A percentile compares a stretch with the other conserved stretches of the same genome.
These are phyloP conservation scores for Actinomortierella wolfii DNA, from an alignment of 371 early-diverging fungal species.

Conservation along the genomic window DNA sequence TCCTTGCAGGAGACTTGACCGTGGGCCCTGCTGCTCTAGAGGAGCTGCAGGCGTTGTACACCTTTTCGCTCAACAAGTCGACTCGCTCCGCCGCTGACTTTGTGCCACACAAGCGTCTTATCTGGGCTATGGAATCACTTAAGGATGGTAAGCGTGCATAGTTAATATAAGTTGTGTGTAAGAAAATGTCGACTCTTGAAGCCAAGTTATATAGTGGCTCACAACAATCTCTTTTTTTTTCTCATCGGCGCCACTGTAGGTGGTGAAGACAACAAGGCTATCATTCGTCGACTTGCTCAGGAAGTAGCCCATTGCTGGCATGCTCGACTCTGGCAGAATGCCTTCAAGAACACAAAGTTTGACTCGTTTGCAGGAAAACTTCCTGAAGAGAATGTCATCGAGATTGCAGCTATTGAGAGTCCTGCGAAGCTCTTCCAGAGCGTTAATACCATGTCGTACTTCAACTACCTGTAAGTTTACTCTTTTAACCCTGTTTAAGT, in stretches of 20 bases:
- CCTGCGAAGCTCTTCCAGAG: constrained; percentile 62
- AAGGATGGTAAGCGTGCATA: constrained; percentile 39
- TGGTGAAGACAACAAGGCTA: constrained; percentile 26
- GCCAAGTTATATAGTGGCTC: not conserved
- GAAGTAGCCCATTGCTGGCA: constrained; percentile 53
- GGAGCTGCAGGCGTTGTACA: constrained; percentile 46
- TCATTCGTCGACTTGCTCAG: constrained; percentile 43
- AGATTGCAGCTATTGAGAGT: constrained; percentile 52
- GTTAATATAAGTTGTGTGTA: not conserved
- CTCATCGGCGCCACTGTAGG: constrained; percentile 6
- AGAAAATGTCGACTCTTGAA: not conserved
- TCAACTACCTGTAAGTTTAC: constrained; percentile 58
- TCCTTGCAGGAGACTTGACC: constrained; percentile 1
- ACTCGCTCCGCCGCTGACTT: constrained; percentile 69
- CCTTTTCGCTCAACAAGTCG: constrained; percentile 55
- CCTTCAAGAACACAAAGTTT: constrained; percentile 41
- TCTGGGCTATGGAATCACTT: constrained; percentile 64
- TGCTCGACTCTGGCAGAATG: constrained; percentile 50
- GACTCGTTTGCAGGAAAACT: constrained; percentile 36
- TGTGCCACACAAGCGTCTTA: constrained; percentile 67
- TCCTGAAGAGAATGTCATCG: constrained; percentile 39
- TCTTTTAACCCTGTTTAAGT: not conserved
- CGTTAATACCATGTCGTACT: constrained; percentile 58
- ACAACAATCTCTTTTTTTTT: not conserved
- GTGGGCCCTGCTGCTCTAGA: constrained; percentile 21